Evolutionary conservation across 2,329 filamentous ascomycete species (phyloP).

Genomic region (Ophiostoma sp.): DNA sequence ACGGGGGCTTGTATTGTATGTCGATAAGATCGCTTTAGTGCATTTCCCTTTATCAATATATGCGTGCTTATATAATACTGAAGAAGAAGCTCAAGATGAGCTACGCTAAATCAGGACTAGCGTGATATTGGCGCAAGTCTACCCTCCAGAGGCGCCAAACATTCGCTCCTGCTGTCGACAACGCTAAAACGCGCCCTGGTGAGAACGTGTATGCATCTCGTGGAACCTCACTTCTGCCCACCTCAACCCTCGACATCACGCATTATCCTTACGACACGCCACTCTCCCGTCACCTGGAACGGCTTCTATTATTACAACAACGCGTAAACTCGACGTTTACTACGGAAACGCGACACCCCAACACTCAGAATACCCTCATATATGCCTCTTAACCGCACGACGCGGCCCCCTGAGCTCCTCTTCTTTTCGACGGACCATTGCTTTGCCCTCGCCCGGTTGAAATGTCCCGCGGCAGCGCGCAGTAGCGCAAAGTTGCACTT

Average conservation of each 20-base stretch:
- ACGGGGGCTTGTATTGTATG: not conserved
- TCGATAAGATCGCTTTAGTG: not conserved
- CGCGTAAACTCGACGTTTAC: not conserved
- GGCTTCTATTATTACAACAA: not conserved
- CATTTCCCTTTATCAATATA: conserved; percentile 4
- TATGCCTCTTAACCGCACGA: not conserved
- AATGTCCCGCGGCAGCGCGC: conserved; percentile 14
- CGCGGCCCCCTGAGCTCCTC: conserved; percentile 4
- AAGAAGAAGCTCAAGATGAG: not conserved
- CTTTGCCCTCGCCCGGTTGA: not conserved
- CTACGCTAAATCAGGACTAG: conserved; percentile 18
- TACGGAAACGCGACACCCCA: not conserved
- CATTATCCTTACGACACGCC: not conserved
- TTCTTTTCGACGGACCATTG: not conserved
- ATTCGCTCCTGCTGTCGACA: conserved; percentile 13
- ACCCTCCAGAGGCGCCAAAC: conserved; percentile 17
- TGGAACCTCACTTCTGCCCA: conserved; percentile 19
- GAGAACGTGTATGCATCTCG: not conserved
- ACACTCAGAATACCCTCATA: not conserved
- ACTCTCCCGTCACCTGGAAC: not conserved
- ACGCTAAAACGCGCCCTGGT: conserved; percentile 25
- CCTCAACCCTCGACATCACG: not conserved
- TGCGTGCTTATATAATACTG: not conserved
- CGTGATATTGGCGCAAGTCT: conserved; percentile 16
- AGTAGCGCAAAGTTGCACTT: not conserved